A percentile compares a stretch with the other conserved stretches of the same genome.
phyloP scores from a whole-genome alignment of 306 rosid species.

The Echinosophora koreensis region DNA sequence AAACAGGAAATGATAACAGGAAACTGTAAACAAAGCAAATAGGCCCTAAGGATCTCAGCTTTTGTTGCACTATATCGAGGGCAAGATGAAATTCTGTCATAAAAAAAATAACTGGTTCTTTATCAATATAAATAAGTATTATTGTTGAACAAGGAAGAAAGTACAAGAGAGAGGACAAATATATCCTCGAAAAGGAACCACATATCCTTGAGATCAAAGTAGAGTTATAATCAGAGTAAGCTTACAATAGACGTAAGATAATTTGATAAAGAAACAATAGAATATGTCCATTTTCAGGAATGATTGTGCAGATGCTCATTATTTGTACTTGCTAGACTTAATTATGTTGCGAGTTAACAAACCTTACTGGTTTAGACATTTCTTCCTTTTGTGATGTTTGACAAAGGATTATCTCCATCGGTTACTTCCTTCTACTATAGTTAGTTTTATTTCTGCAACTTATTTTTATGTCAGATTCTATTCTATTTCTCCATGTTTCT shows the following conservation, averaged over 20 bases:
- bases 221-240: too few species aligned
- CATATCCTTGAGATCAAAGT: too few species aligned
- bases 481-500: constrained; percentile 9
- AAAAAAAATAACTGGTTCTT: too few species aligned
- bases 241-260: too few species aligned
- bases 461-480: not conserved
- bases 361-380: too few species aligned
- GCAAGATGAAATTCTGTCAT: too few species aligned
- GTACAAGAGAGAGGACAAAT: too few species aligned
- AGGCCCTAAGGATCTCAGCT: not conserved
- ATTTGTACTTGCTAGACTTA: not conserved
- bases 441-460: not conserved
- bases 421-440: not conserved
- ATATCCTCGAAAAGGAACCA: too few species aligned
- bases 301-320: constrained; percentile 2
- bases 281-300: not conserved
- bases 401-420: not conserved
- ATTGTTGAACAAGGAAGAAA: too few species aligned
- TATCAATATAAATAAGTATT: too few species aligned
- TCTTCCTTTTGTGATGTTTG: not conserved
- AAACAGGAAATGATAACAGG: too few species aligned
- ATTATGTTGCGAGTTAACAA: not conserved
- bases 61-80: not conserved
- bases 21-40: not conserved
- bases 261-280: too few species aligned